phyloP scores from a whole-genome alignment of 106 monocot genomes.

The Platanthera guangdongensis region DNA sequence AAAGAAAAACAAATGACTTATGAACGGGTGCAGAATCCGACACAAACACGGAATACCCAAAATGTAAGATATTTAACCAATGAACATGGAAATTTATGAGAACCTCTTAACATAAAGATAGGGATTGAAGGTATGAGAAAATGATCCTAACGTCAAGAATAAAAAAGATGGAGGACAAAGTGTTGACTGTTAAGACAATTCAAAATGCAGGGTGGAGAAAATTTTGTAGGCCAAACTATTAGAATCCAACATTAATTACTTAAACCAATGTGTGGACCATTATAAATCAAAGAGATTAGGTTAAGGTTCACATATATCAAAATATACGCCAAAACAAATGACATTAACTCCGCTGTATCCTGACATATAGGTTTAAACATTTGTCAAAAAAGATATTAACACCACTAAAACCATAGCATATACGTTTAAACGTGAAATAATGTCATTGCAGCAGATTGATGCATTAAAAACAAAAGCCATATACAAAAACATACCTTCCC shows the following conservation, averaged over 20 bases:
- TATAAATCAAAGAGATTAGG: neutral
- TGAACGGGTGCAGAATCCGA: neutral
- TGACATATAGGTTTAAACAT: neutral
- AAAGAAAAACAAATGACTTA: neutral
- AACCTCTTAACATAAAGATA: neutral
- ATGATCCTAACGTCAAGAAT: neutral
- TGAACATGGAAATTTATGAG: neutral
- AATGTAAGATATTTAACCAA: neutral
- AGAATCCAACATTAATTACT: neutral
- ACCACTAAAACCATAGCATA: neutral
- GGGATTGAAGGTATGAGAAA: neutral
- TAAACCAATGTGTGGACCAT: neutral
- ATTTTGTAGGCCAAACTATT: neutral
- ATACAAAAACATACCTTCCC: conserved; percentile 41
- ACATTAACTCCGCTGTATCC: neutral
- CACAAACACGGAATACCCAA: neutral
- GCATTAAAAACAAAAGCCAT: neutral
- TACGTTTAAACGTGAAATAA: neutral
- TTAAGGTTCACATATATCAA: neutral
- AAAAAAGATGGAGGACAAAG: neutral
- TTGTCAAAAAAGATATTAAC: neutral
- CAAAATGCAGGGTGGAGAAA: neutral
- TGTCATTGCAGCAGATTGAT: neutral
- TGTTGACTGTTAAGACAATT: neutral
- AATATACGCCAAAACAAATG: neutral